Evolutionary conservation across 331 rosid genomes (phyloP).

Genomic region (Acacia pycnantha): DNA sequence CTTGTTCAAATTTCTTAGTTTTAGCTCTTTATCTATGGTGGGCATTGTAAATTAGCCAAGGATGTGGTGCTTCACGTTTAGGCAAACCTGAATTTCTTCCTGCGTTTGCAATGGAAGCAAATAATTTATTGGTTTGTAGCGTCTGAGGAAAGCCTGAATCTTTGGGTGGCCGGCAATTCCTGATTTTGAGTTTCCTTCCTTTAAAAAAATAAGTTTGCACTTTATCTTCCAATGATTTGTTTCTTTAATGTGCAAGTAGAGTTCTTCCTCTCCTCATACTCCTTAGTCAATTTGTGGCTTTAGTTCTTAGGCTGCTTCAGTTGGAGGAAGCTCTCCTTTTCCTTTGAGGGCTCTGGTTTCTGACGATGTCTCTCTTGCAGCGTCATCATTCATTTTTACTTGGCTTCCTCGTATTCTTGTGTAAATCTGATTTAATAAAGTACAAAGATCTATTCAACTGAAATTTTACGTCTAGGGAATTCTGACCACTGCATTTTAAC

Average conservation of each 20-base stretch:
- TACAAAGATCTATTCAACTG: not conserved
- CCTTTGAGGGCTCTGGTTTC: constrained; percentile 21
- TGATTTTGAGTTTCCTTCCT: not conserved
- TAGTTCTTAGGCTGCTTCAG: not conserved
- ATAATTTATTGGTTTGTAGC: constrained; percentile 17
- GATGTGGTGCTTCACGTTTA: not conserved
- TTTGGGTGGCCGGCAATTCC: not conserved
- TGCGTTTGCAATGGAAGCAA: constrained; percentile 2
- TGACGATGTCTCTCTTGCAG: constrained; percentile 9
- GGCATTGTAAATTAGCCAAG: not conserved
- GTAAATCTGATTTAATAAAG: not conserved
- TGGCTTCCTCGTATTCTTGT: constrained; percentile 13
- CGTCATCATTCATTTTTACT: not conserved
- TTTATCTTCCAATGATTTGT: not conserved
- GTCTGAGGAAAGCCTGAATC: not conserved
- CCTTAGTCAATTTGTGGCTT: too few species aligned
- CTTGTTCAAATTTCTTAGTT: not conserved
- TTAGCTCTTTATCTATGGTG: not conserved
- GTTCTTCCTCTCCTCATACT: not conserved
- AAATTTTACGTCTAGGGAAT: not conserved
- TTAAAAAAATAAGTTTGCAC: not conserved
- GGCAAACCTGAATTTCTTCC: not conserved
- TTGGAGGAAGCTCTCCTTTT: constrained; percentile 4
- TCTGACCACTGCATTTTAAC: not conserved
- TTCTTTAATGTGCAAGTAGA: not conserved